Evolutionary conservation across 2,329 filamentous ascomycete genomes (phyloP), one percentile per base, ranked within the genome.

Genomic region (Diaporthe vexans): DNA sequence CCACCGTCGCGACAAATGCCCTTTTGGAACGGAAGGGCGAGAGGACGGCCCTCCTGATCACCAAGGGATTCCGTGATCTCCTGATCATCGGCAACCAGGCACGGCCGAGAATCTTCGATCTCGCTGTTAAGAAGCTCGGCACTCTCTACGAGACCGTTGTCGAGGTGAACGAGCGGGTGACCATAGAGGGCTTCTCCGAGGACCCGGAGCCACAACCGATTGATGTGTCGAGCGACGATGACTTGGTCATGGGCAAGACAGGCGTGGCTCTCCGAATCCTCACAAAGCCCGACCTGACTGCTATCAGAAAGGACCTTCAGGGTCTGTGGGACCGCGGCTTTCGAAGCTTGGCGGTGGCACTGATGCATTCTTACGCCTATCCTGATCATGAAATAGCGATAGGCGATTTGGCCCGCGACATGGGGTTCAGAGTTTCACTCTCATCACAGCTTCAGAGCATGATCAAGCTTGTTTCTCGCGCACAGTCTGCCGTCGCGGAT

Each of bases 321-420:
- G 83, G 86, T 9, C 84, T 93, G 2, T 91, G 89, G 76, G 87
- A 91, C 71, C 83, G 87, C 19, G 91, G 92, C 0, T 86, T 93
- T 76, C 86, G 86, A 76, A 93, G 91, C 77, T 89, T 94, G 75
- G 92, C 92, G 5, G 91, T 94, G 15, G 93, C 91, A 78, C 83
- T 94, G 65, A 92, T 93, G 87, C 92, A 94, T 79, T 90, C 91
- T 21, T 94, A 94, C 79, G 93, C 91, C 1, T 94, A 91, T 78
- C 91, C 91, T 6, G 86, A 89, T 40, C 92, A 94, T 76, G 92
- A 94, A 79, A 88, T 88, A 2, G 78, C 92, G 24, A 86, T 94
- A 29, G 91, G 91, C 21, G 86, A 85, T 76, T 84, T 94, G 54
- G 92, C 92, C 1, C 86, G 84, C 73, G 89, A 92, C 21, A 90